Conservation (phyloP, 2,329 filamentous ascomycete genomes). For the Dryadomyces quercus-mongolicae region DNA sequence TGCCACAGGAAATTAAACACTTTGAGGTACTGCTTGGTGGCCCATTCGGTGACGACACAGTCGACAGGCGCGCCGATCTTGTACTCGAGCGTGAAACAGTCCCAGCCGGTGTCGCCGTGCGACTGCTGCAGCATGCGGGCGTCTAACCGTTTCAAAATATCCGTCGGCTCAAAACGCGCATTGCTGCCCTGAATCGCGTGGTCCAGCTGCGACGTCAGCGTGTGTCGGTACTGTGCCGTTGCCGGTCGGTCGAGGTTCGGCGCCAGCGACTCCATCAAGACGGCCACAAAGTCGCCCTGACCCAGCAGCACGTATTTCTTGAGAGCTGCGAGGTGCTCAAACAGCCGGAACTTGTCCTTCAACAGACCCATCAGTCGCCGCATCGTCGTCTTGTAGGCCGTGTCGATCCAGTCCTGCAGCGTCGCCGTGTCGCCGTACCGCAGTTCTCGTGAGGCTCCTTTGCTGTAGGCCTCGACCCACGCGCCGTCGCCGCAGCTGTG, state of each 20-base stretch:
- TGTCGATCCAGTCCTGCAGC: constrained; percentile 85
- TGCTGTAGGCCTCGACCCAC: constrained; percentile 95
- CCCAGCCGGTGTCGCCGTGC: constrained; percentile 96
- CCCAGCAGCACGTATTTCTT: constrained; percentile 93
- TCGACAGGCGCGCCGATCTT: constrained; percentile 95
- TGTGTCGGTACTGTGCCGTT: constrained; percentile 94
- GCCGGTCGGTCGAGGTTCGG: constrained; percentile 88
- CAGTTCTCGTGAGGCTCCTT: constrained; percentile 81
- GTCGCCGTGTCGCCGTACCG: constrained; percentile 87
- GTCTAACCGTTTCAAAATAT: constrained; percentile 83
- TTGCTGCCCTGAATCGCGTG: constrained; percentile 96
- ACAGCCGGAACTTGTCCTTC: constrained; percentile 89
- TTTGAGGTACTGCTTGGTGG: constrained; percentile 91
- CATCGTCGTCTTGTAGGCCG: constrained; percentile 98
- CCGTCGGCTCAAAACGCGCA: constrained; percentile 85
- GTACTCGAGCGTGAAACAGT: constrained; percentile 97
- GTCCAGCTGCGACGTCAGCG: constrained; percentile 91
- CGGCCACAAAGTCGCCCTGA: constrained; percentile 91
- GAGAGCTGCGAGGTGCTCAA: constrained; percentile 79
- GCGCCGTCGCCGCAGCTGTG: constrained; percentile 87
- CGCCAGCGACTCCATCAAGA: constrained; percentile 92
- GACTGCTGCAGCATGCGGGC: constrained; percentile 97
- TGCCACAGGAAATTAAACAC: constrained; percentile 99
- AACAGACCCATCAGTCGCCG: constrained; percentile 85
- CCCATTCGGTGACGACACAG: constrained; percentile 93